phyloP scores from a whole-genome alignment of 1,284 basidiomycete genomes.

The Butyriboletus appendiculatus region DNA sequence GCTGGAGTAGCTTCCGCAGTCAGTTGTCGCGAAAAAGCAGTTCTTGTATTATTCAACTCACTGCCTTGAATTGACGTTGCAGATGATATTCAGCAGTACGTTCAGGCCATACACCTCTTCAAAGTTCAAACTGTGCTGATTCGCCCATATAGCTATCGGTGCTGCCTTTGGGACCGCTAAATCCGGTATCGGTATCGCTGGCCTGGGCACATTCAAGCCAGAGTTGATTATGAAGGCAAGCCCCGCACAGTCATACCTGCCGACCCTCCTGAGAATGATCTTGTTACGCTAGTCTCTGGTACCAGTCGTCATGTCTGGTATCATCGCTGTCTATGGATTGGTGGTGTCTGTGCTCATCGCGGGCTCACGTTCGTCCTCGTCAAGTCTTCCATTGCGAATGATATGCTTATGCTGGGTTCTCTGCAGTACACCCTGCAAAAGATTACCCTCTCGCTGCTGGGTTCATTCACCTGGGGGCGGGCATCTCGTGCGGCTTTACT shows the following conservation, averaged over 20 bases:
- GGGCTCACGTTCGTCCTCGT: constrained; percentile 50
- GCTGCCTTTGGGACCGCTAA: constrained; percentile 98
- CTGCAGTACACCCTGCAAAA: constrained; percentile 59
- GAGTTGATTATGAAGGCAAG: constrained; percentile 97
- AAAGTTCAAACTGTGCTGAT: constrained; percentile 15
- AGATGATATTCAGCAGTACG: constrained; percentile 91
- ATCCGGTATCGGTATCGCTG: constrained; percentile 97
- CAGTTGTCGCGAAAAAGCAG: constrained; percentile 34
- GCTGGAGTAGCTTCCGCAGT: constrained; percentile 82
- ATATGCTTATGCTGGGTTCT: constrained; percentile 14
- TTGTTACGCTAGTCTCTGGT: constrained; percentile 29
- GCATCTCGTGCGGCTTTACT: constrained; percentile 89
- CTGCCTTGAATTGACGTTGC: constrained; percentile 1
- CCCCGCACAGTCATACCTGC: background rate
- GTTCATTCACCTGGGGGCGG: constrained; percentile 94
- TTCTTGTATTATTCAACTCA: constrained; percentile 16
- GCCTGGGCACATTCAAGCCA: constrained; percentile 91
- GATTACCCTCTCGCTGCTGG: constrained; percentile 81
- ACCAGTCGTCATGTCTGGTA: constrained; percentile 72
- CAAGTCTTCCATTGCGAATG: background rate
- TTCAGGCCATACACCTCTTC: constrained; percentile 22
- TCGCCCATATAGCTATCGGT: constrained; percentile 66
- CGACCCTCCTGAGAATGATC: constrained; percentile 1
- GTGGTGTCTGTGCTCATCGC: constrained; percentile 73
- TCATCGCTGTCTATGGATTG: constrained; percentile 68